Evolutionary conservation across 345 rosid genomes (phyloP).

Genomic region (Crucihimalaya himalaica): DNA sequence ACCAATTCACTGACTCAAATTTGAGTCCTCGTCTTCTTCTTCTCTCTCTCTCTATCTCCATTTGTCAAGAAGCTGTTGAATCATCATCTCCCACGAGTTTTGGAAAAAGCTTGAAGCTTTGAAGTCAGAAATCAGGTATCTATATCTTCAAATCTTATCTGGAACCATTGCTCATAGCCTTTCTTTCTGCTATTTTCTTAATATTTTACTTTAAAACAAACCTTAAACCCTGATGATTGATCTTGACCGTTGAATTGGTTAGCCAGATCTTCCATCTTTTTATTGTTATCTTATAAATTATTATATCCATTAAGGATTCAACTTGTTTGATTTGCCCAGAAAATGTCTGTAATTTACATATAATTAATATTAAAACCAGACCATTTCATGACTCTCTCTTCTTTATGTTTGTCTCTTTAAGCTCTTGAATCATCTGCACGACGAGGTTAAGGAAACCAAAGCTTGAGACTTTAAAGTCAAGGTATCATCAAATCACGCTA

Average conservation of each 20-base stretch:
- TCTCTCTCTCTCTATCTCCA: not conserved
- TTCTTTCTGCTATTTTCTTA: no score
- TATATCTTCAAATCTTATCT: slow-evolving; percentile 20
- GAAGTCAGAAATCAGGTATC: slow-evolving; percentile 9
- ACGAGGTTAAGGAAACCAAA: slow-evolving; percentile 24
- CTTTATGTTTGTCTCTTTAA: not conserved
- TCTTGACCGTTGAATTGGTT: slow-evolving; percentile 21
- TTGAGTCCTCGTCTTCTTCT: slow-evolving; percentile 23
- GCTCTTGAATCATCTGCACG: not conserved
- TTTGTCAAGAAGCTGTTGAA: slow-evolving; percentile 13
- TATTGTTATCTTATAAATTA: not conserved
- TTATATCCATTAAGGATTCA: slow-evolving; percentile 26
- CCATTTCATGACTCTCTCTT: slow-evolving; percentile 24
- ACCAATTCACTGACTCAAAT: slow-evolving; percentile 12
- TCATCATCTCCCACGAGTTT: slow-evolving; percentile 7
- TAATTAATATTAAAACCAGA: slow-evolving; percentile 14
- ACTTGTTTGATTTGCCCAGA: slow-evolving; percentile 28
- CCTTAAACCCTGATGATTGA: slow-evolving; percentile 21
- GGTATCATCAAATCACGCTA: slow-evolving; percentile 19
- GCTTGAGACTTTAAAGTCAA: slow-evolving; percentile 18
- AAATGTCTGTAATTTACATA: slow-evolving; percentile 31
- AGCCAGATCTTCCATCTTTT: slow-evolving; percentile 18
- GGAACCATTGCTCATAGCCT: slow-evolving; percentile 11
- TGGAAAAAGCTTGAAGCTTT: slow-evolving; percentile 23
- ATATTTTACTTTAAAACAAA: not conserved